Base-by-base conservation (phyloP, 225 moss, liverwort and hornwort genomes). In the Anthoceros angustus region DNA sequence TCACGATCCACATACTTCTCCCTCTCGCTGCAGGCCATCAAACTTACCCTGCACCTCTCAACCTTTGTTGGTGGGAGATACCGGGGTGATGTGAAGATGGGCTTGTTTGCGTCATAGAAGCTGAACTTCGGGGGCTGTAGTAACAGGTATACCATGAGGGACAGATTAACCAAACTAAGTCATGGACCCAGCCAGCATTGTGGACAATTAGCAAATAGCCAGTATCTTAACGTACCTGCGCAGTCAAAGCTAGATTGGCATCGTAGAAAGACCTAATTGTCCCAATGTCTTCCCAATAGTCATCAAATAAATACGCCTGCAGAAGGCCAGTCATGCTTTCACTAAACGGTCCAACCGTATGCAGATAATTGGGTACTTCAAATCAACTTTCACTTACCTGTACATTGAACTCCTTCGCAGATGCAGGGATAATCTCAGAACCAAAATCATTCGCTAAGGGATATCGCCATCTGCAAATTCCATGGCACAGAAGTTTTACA, bases 251-350 rank as follows among this genome's bases (percentile, higher is more conserved):
- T 70, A 98, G 75, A 42, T 98, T 98, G 61, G 95, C 95, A 73
- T 98, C 91, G 41, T 88, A 98, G 68, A 98, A 98, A 12, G 95
- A 98, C 40, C 91, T 98, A 72, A 98, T 98, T 24, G 95, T 98
- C 66, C 95, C 95, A 63, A 98, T 98, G 63, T 98, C 95, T 84
- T 98, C 95, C 95, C 95, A 98, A 66, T 98, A 98, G 62, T 88
- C 91, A 69, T 98, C 80, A 69, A 98, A 98, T 63, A 98, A 66
- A 46, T 98, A 98, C 1, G 95, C 95, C 95, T 98, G 73, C 38
- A 32, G 32, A 4, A 32, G 32, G 32, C 38, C 61, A 9, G 41
- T 46, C 45, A 55, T 42, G 23, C 40, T 9, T 63, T 0, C 10
- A 5, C 38, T 66, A 4, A 64, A 63, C 5, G 42, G 20, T 40